Conservation (phyloP, 2,329 filamentous ascomycete genomes). For the Pseudocercospora fuligena region DNA sequence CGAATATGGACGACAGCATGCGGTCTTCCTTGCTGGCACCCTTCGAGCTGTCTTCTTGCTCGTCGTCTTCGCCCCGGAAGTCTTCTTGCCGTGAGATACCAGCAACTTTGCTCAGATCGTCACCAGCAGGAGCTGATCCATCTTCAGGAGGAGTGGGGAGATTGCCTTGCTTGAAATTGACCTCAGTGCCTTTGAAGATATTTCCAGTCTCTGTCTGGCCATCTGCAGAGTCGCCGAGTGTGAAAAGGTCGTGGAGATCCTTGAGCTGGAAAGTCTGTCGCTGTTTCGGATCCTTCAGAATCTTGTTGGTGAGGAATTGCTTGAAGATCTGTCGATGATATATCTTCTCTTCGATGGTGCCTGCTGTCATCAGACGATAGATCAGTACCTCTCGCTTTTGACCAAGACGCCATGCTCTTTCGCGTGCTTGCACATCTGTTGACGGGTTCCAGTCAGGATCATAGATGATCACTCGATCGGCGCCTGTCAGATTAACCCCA, state of each 20-base stretch:
- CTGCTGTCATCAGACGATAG: constrained; percentile 96
- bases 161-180: constrained; percentile 58
- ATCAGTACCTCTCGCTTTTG: constrained; percentile 96
- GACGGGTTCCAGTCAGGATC: constrained; percentile 99
- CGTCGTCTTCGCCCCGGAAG: constrained; percentile 42
- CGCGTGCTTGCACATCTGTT: constrained; percentile 91
- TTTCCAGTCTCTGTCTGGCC: constrained; percentile 80
- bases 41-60: constrained; percentile 27
- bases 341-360: constrained; percentile 98
- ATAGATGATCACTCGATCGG: constrained; percentile 95
- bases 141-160: constrained; percentile 38
- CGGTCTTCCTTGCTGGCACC: constrained; percentile 64
- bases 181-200: constrained; percentile 86
- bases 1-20: constrained; percentile 87
- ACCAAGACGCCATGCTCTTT: constrained; percentile 92
- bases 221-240: constrained; percentile 67
- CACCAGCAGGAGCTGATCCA: constrained; percentile 32
- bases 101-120: constrained; percentile 35
- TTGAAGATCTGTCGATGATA: constrained; percentile 99
- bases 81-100: constrained; percentile 52
- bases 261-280: constrained; percentile 87
- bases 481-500: constrained; percentile 92
- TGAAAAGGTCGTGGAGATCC: constrained; percentile 91
- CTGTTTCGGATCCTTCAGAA: constrained; percentile 91
- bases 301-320: constrained; percentile 95